Percentiles rank a stretch among this genome's conserved stretches.
Evolutionary conservation across 768 basidiomycete genomes (phyloP).

Genomic region (Auricularia auricula-judae): DNA sequence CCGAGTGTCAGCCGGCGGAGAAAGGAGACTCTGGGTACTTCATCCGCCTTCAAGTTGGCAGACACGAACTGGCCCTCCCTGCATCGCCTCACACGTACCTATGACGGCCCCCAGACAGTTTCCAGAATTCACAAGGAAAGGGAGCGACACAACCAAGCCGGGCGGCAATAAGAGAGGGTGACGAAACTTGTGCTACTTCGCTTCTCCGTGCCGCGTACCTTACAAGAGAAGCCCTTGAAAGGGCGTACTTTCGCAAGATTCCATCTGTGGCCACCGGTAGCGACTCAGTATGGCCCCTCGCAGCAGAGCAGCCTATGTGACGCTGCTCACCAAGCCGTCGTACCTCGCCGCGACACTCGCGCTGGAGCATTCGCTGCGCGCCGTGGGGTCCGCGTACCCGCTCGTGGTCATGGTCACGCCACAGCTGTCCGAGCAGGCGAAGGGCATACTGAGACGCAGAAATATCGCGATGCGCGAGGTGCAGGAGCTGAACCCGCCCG

Average conservation of each 20-base stretch:
- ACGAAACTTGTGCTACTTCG: neutral
- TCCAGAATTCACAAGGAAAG: neutral
- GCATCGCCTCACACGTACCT: neutral
- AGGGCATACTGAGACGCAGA: conserved; percentile 37
- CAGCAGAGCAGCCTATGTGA: conserved; percentile 52
- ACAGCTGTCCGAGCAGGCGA: conserved; percentile 37
- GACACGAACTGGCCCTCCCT: no score
- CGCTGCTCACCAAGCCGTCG: conserved; percentile 57
- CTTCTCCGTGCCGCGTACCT: neutral
- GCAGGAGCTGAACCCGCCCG: conserved; percentile 39
- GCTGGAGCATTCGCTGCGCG: conserved; percentile 41
- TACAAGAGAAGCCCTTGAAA: neutral
- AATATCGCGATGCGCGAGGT: conserved; percentile 51
- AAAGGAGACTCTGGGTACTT: no score
- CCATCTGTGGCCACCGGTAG: neutral
- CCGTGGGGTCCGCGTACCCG: conserved; percentile 55
- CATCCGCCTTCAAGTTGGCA: no score
- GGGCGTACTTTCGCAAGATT: neutral
- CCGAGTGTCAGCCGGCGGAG: no score
- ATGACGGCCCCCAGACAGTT: neutral
- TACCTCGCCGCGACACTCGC: conserved; percentile 57
- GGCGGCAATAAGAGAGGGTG: neutral
- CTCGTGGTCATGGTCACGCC: conserved; percentile 70
- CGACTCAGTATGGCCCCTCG: neutral
- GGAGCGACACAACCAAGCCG: neutral